phyloP scores from a whole-genome alignment of 805 yeast species.

The Cyberlindnera sargentensis region DNA sequence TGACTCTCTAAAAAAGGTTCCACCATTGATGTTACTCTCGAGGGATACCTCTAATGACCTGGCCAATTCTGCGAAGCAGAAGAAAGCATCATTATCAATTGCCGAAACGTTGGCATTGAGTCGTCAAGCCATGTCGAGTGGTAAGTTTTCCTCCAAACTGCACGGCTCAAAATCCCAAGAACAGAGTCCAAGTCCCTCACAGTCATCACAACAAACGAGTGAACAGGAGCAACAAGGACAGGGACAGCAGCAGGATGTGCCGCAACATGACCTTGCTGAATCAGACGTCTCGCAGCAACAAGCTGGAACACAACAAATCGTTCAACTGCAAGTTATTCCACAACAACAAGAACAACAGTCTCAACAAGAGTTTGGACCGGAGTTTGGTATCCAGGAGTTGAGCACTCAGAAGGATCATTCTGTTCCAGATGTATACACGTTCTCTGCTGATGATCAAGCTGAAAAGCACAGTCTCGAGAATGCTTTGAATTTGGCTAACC shows the following conservation, averaged over 20 bases:
- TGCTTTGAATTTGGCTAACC: constrained; percentile 6
- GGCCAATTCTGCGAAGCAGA: constrained; percentile 17
- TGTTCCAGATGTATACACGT: background rate
- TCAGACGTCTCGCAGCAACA: too few species aligned
- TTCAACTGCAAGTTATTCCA: background rate
- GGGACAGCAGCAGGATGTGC: too few species aligned
- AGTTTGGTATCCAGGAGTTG: background rate
- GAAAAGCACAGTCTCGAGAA: constrained; percentile 3
- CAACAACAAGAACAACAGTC: background rate
- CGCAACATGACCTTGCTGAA: too few species aligned
- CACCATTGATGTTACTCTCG: constrained; percentile 18
- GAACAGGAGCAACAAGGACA: too few species aligned
- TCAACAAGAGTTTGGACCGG: background rate
- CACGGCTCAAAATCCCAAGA: constrained; percentile 12
- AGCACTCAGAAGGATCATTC: too few species aligned
- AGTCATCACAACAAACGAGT: too few species aligned
- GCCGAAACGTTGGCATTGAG: constrained; percentile 56
- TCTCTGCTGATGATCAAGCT: constrained; percentile 2
- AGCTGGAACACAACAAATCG: too few species aligned
- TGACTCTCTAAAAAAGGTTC: constrained; percentile 18
- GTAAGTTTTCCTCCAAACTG: constrained; percentile 21
- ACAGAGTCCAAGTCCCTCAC: background rate
- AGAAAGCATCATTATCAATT: constrained; percentile 36
- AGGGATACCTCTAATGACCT: constrained; percentile 23
- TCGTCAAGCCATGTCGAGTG: constrained; percentile 37